Evolutionary conservation across 331 rosid genomes (phyloP).

Genomic region (Rhamnella rubrinervis): DNA sequence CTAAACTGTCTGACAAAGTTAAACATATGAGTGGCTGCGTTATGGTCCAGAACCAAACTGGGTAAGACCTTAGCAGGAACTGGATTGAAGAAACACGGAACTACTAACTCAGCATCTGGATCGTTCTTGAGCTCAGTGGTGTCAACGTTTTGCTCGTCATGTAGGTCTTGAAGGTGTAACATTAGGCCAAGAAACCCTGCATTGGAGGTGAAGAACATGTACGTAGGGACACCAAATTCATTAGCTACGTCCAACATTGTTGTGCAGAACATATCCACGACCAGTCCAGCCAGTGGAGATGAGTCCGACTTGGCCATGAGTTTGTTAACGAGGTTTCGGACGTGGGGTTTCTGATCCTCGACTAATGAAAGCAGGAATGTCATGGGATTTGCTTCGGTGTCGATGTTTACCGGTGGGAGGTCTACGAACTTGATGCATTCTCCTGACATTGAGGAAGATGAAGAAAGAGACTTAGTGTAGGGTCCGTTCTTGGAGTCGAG

Average conservation of each 20-base stretch:
- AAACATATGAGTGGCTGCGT: not conserved
- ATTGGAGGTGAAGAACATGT: constrained; percentile 39
- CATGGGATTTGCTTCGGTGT: not conserved
- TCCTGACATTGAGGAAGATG: not conserved
- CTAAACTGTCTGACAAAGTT: not conserved
- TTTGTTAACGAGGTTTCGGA: not conserved
- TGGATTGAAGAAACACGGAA: constrained; percentile 17
- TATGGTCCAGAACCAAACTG: not conserved
- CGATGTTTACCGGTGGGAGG: constrained; percentile 1
- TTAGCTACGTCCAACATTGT: constrained; percentile 49
- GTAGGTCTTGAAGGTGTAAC: constrained; percentile 26
- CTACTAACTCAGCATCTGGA: not conserved
- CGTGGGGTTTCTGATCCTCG: not conserved
- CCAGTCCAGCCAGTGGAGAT: constrained; percentile 8
- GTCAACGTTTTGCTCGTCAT: not conserved
- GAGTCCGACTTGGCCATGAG: constrained; percentile 3
- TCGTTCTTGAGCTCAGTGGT: not conserved
- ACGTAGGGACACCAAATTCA: constrained; percentile 47
- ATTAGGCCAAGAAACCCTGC: constrained; percentile 34
- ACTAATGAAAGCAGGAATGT: not conserved
- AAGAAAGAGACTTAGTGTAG: not conserved
- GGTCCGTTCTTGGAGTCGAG: not conserved
- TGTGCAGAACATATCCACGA: constrained; percentile 17
- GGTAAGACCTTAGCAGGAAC: constrained; percentile 8
- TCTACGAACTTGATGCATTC: constrained; percentile 23